Percentiles rank a stretch among this genome's conserved stretches.
Conservation (phyloP, 2,329 filamentous ascomycete species). For the Emmonsia crescens region DNA sequence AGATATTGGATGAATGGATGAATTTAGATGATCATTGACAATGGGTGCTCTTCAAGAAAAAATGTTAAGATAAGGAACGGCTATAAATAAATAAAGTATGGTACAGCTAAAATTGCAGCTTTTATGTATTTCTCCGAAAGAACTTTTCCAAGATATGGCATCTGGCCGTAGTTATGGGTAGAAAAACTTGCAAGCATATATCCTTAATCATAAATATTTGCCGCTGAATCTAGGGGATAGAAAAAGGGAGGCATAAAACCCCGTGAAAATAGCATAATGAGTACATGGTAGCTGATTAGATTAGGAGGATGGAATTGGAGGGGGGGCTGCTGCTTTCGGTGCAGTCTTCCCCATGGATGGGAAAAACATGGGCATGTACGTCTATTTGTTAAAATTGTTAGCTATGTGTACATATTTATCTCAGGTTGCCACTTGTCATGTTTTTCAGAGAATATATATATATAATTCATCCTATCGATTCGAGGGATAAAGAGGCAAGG, state of each 20-base stretch:
- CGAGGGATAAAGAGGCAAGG: background rate
- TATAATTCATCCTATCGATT: background rate
- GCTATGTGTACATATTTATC: background rate
- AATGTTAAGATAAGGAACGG: background rate
- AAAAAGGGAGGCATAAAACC: background rate
- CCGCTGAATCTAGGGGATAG: background rate
- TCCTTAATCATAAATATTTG: background rate
- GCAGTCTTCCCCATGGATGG: conserved; percentile 38
- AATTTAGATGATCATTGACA: background rate
- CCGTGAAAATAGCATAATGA: background rate
- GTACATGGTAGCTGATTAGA: background rate
- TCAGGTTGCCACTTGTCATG: background rate
- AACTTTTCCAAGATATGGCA: background rate
- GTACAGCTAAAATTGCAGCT: background rate
- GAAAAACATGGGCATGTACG: conserved; percentile 56
- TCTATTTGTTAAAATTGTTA: conserved; percentile 28
- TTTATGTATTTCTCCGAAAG: background rate
- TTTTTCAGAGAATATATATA: background rate
- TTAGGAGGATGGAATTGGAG: conserved; percentile 31
- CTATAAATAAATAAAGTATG: background rate
- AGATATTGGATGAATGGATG: background rate
- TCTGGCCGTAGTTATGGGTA: background rate
- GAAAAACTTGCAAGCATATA: background rate
- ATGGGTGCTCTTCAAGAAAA: background rate
- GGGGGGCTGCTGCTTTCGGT: conserved; percentile 35